A percentile compares a stretch with the other conserved stretches of the same genome.
Evolutionary conservation across 2,329 filamentous ascomycete species (phyloP).

Genomic region (Colletotrichum cereale): DNA sequence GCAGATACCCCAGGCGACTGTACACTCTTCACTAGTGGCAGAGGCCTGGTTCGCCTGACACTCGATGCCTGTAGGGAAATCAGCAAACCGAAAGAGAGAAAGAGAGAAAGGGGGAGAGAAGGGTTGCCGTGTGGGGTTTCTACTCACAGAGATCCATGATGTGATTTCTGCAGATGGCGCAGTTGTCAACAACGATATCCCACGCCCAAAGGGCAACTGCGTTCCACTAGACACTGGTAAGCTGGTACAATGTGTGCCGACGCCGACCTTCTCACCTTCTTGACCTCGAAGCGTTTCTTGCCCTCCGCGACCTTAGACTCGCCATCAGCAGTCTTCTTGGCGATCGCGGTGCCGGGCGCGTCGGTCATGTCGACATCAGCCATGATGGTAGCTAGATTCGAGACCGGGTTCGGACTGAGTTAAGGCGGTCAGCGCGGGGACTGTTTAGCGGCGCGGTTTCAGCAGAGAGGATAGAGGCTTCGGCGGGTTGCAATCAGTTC

Average conservation of each 20-base stretch:
- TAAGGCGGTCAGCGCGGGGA: slow-evolving; percentile 4
- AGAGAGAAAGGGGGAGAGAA: not conserved
- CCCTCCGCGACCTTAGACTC: slow-evolving; percentile 69
- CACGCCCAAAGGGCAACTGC: slow-evolving; percentile 98
- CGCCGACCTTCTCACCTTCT: slow-evolving; percentile 77
- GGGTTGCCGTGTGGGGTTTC: too few relatives aligned
- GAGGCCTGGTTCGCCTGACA: slow-evolving; percentile 99
- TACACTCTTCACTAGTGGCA: slow-evolving; percentile 97
- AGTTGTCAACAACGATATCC: slow-evolving; percentile 99
- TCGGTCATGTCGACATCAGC: slow-evolving; percentile 98
- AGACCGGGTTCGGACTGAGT: not conserved
- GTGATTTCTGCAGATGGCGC: slow-evolving; percentile 98
- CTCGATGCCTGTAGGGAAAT: slow-evolving; percentile 78
- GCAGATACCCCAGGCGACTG: slow-evolving; percentile 98
- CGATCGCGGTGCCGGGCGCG: slow-evolving; percentile 68
- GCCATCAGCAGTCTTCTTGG: slow-evolving; percentile 65
- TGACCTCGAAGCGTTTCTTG: slow-evolving; percentile 98
- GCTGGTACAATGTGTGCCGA: slow-evolving; percentile 10
- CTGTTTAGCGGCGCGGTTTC: not conserved
- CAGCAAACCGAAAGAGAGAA: not conserved
- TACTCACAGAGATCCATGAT: slow-evolving; percentile 97
- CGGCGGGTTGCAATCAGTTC: not conserved
- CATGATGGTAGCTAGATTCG: slow-evolving; percentile 65
- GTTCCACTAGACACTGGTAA: slow-evolving; percentile 80
- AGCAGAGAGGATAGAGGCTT: not conserved